Evolutionary conservation across 208 protist species (phyloP), one percentile per base, ranked within the genome.

Genomic region (Crithidia thermophila): DNA sequence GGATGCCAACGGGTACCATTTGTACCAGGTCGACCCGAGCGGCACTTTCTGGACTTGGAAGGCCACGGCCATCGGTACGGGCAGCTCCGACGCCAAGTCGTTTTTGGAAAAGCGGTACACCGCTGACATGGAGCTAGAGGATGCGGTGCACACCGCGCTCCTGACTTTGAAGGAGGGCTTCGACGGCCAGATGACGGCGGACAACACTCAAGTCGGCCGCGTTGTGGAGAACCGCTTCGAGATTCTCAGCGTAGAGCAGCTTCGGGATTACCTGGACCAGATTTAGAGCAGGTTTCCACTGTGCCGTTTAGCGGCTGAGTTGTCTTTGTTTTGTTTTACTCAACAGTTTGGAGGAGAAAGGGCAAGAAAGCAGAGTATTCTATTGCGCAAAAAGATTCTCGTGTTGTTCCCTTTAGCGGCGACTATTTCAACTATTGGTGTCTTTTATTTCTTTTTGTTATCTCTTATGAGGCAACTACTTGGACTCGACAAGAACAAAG

Each of bases 1-100:
- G 59, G 97, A 99, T 50, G 76, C 74, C 1, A 90, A 87, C 28
- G 98, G 96, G 11, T 93, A 98, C 52, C 97, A 99, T 60, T 81
- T 99, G 2, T 99, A 99, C 67, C 99, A 99, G 70, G 82, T 99
- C 3, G 99, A 99, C 79, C 99, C 99, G 28, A 98, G 94, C 49
- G 99, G 99, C 25, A 98, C 98, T 9, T 99, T 99, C 82, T 99
- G 89, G 75, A 93, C 97, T 6, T 99, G 99, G 99, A 99, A 99
- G 86, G 99, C 99, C 6, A 97, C 98, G 11, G 98, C 99, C 0
- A 99, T 99, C 75, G 99, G 99, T 27, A 98, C 99, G 55, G 98
- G 98, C 69, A 97, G 94, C 65, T 72, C 95, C 9, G 98, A 98
- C 52, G 96, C 98, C 14, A 99, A 99, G 71, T 98, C 97, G 7